Conservation (phyloP, 2,329 filamentous ascomycete genomes). For the Fusarium papillatum region DNA sequence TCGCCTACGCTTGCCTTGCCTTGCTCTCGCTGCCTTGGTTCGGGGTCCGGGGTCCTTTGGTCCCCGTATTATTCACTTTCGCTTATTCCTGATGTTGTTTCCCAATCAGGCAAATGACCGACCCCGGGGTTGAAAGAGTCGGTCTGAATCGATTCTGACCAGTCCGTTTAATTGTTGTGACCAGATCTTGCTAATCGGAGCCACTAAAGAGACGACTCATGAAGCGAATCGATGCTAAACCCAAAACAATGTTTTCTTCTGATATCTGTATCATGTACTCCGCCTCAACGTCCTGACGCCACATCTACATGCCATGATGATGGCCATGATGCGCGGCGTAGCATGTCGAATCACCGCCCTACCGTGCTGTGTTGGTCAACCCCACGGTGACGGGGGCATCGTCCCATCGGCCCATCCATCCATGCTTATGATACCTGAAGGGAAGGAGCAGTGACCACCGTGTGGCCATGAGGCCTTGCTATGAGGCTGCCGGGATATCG, state of each 20-base stretch:
- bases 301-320: constrained; percentile 17
- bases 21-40: neutral
- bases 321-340: constrained; percentile 21
- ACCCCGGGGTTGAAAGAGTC: constrained; percentile 1
- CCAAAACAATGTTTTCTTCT: constrained; percentile 11
- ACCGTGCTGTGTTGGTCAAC: constrained; percentile 40
- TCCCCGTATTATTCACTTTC: constrained; percentile 19
- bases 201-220: neutral
- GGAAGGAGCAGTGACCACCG: constrained; percentile 42
- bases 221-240: neutral
- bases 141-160: neutral
- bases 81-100: constrained; percentile 7
- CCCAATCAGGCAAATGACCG: constrained; percentile 24
- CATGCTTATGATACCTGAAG: constrained; percentile 39
- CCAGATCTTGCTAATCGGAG: constrained; percentile 17
- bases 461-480: constrained; percentile 43
- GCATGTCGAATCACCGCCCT: constrained; percentile 34
- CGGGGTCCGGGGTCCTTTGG: constrained; percentile 22
- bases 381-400: constrained; percentile 41
- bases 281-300: constrained; percentile 17
- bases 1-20: neutral
- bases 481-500: constrained; percentile 40
- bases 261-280: constrained; percentile 1
- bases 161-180: neutral
- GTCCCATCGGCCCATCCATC: constrained; percentile 46